These are phyloP conservation scores for Boletus bicolor DNA, from an alignment of 768 basidiomycete genomes.

Conservation along the genomic window DNA sequence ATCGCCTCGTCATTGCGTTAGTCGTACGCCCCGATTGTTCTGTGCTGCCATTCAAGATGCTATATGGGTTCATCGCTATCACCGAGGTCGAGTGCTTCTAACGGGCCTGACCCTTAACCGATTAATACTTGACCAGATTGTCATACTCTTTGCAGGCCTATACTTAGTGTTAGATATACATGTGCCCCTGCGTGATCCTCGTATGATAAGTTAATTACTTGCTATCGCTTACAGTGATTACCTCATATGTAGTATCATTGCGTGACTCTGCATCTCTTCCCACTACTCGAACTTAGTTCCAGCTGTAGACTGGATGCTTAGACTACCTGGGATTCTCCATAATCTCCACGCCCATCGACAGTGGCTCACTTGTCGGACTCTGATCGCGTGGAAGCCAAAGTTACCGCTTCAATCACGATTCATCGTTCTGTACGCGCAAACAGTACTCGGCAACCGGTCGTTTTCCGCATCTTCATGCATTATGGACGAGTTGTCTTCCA, in stretches of 20 bases:
- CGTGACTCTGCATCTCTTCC: background rate
- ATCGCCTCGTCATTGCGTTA: too few species aligned
- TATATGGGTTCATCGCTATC: background rate
- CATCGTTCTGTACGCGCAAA: background rate
- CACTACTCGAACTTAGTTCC: background rate
- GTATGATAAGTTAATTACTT: too few species aligned
- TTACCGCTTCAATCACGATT: background rate
- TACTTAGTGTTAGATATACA: background rate
- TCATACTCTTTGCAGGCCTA: background rate
- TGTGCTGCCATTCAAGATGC: background rate
- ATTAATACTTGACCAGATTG: background rate
- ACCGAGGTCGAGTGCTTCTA: background rate
- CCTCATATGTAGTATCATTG: background rate
- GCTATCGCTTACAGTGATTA: background rate
- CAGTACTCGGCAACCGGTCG: background rate
- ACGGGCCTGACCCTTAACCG: background rate
- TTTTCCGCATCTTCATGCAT: constrained; percentile 1
- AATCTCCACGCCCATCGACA: background rate
- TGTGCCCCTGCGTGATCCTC: background rate
- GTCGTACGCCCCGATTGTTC: background rate
- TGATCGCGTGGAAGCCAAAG: background rate
- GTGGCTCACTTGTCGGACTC: background rate
- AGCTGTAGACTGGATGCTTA: constrained; percentile 5
- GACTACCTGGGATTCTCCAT: constrained; percentile 1
- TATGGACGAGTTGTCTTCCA: constrained; percentile 5